Base-by-base conservation (phyloP, 2,329 filamentous ascomycete species). In the Cordyceps tenuipes region DNA sequence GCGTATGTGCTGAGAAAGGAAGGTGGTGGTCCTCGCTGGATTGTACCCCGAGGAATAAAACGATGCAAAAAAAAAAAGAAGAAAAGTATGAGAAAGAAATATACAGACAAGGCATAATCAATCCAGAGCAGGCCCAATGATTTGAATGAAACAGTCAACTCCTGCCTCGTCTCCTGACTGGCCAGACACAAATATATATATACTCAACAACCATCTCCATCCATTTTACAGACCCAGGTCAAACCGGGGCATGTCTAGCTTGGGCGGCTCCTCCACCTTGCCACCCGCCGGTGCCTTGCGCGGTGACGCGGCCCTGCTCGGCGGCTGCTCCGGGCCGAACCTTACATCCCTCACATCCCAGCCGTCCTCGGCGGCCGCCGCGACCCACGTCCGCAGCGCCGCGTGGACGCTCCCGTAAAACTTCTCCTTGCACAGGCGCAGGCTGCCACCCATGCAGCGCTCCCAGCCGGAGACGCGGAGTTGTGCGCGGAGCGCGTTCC, bases 391-490 rank as follows among this genome's bases (percentile, higher is more conserved):
- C 59, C 89, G 85, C 64, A 97, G 79, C 2, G 87, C 91, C 66
- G 93, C 90, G 71, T 99, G 94, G 4, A 99, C 89, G 53, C 89
- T 86, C 2, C 89, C 89, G 71, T 99, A 97, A 72, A 97, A 96
- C 72, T 97, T 97, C 73, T 97, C 92, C 72, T 97, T 99, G 79
- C 93, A 97, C 17, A 93, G 87, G 5, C 94, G 85, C 63, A 97
- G 77, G 61, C 86, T 93, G 23, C 83, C 83, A 17, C 91, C 91
- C 81, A 97, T 89, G 66, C 89, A 86, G 66, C 91, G 91, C 73
- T 99, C 94, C 78, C 91, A 96, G 8, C 94, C 93, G 0, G 89
- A 95, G 62, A 92, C 84, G 57, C 84, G 84, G 57, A 97, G 79
- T 61, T 93, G 85, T 19, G 80, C 78, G n/a, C 94, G 88, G 12